Base-by-base conservation (phyloP, 2,329 filamentous ascomycete genomes). In the Fonsecaea nubica region DNA sequence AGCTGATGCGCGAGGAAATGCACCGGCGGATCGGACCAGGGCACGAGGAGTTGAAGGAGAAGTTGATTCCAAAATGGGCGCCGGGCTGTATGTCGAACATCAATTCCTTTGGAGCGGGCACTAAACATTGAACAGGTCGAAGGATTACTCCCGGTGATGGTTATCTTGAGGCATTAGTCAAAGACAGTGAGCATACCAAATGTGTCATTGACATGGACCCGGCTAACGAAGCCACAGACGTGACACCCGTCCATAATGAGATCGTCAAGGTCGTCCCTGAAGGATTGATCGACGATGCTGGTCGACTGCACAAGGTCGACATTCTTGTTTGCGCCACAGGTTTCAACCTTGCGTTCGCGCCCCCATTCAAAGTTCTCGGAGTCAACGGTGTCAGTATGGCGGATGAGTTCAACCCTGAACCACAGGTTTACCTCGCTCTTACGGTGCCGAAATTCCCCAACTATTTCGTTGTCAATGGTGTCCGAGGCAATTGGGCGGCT, bases 91-190 rank as follows among this genome's bases (percentile, higher is more conserved):
- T 25, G 58, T 54, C 12, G 48, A 15, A n/a, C 21, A 15, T 12
- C 35, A 6, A 35, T 9, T 7, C 15, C 25, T 33, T 36, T 8
- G 18, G 15, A 54, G 30, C 15, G 4, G 32, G 38, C 25, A 9
- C 13, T 54, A 42, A 30, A 62, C 48, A 53, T n/a, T 40, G 45
- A 18, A 25, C 48, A 62, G 58, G 58, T 18, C 76, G 82, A n/a
- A 76, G 83, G 1, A 69, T 83, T 18, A 84, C 83, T 0, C 84
- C 84, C 1, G 83, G 83, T 0, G 80, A 81, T n/a, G 82, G 83
- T 0, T 85, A 83, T 71, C 79, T 86, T 10, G 81, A 85, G 71
- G 81, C 83, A 1, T 71, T 83, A 2, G 74, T 75, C 4, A 61
- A 81, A 45, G 73, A 75, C 38, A 76, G 62, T 64, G 4, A 64